phyloP scores from a whole-genome alignment of 164 flowering plant species.

The Platanus orientalis region DNA sequence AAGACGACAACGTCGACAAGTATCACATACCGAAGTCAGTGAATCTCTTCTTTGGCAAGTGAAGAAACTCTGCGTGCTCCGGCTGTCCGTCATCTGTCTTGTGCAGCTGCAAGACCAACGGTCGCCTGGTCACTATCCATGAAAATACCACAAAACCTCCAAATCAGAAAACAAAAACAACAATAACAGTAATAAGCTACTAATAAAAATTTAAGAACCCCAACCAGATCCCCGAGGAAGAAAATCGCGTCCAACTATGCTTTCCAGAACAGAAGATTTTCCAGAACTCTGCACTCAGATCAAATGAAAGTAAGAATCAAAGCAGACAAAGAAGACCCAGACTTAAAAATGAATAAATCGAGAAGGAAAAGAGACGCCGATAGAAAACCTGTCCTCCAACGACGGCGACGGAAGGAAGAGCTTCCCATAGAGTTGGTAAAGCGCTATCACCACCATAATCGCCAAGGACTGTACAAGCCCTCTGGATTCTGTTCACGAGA shows the following conservation, averaged over 20 bases:
- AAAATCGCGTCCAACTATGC: slow-evolving; percentile 80
- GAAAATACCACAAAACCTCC: slow-evolving; percentile 9
- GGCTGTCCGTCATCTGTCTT: slow-evolving; percentile 45
- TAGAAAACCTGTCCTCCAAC: slow-evolving; percentile 84
- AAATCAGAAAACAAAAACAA: slow-evolving; percentile 1
- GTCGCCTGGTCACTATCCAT: slow-evolving; percentile 77
- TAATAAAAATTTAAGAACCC: background rate
- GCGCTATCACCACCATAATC: slow-evolving; percentile 57
- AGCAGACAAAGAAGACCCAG: slow-evolving; percentile 6
- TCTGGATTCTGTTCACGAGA: slow-evolving; percentile 56
- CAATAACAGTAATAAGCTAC: background rate
- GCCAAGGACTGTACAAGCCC: slow-evolving; percentile 66
- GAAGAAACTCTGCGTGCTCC: slow-evolving; percentile 60
- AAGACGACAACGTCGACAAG: too few relatives aligned
- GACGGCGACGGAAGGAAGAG: slow-evolving; percentile 89
- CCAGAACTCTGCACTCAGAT: slow-evolving; percentile 65
- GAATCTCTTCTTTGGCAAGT: slow-evolving; percentile 38
- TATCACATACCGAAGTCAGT: slow-evolving; percentile 48
- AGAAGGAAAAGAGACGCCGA: background rate
- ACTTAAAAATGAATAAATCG: background rate
- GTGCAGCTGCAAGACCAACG: slow-evolving; percentile 60
- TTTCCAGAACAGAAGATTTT: slow-evolving; percentile 78
- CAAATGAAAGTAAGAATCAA: slow-evolving; percentile 5
- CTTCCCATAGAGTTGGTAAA: slow-evolving; percentile 83
- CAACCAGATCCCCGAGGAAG: slow-evolving; percentile 86